phyloP scores from a whole-genome alignment of 441 rosid genomes.

The Raphanus hybrid region DNA sequence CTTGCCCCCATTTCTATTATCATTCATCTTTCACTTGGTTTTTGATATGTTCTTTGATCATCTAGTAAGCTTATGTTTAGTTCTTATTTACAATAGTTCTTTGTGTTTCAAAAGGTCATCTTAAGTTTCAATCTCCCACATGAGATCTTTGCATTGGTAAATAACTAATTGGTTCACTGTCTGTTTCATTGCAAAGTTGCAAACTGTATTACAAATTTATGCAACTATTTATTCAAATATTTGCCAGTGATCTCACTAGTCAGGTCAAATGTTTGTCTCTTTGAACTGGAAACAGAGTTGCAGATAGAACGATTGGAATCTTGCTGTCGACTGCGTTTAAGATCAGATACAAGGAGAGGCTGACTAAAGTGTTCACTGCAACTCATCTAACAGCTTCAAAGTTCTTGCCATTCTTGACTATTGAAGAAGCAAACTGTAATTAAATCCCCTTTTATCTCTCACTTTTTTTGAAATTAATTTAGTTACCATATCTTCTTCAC shows the following conservation, averaged over 20 bases:
- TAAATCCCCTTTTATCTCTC: background rate
- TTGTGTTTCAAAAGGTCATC: background rate
- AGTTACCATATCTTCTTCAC: background rate
- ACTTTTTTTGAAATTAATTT: no score
- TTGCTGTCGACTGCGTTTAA: constrained; percentile 74
- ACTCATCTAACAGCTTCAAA: constrained; percentile 66
- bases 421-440: constrained; percentile 68
- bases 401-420: constrained; percentile 55
- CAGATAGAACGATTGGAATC: constrained; percentile 71
- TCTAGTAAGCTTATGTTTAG: background rate
- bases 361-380: constrained; percentile 76
- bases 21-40: background rate
- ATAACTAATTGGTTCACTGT: background rate
- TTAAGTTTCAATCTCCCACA: background rate
- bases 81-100: background rate
- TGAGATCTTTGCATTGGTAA: background rate
- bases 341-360: constrained; percentile 72
- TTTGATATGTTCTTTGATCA: background rate
- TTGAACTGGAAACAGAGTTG: constrained; percentile 49
- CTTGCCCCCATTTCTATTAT: background rate
- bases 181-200: background rate
- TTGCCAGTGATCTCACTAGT: background rate
- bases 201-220: background rate
- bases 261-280: background rate
- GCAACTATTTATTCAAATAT: no score